A percentile compares a stretch with the other conserved stretches of the same genome.
Evolutionary conservation across 768 basidiomycete genomes (phyloP).

Genomic region (Mycena rebaudengoi): DNA sequence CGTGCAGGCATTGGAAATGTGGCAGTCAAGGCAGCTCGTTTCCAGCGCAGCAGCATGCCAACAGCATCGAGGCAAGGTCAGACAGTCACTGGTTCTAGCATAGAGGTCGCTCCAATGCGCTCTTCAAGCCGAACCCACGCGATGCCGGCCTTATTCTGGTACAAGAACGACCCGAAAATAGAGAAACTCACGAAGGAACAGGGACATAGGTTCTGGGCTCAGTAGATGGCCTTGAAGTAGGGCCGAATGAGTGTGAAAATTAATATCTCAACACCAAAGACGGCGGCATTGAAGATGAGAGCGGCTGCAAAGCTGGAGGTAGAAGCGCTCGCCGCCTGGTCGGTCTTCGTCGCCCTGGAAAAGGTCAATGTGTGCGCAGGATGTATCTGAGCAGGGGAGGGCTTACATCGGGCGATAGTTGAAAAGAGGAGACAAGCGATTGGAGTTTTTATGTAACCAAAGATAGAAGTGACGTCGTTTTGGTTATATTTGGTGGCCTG

Average conservation of each 20-base stretch:
- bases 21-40: too few relatives aligned
- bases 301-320: constrained; percentile 86
- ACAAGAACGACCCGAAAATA: background rate
- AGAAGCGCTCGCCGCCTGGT: constrained; percentile 64
- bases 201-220: constrained; percentile 83
- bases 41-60: too few relatives aligned
- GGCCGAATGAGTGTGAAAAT: constrained; percentile 86
- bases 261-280: constrained; percentile 75
- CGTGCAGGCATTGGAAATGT: too few relatives aligned
- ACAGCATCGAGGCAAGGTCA: too few relatives aligned
- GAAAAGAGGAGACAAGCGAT: background rate
- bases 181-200: constrained; percentile 46
- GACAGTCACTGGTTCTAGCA: too few relatives aligned
- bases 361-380: background rate
- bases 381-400: background rate
- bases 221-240: constrained; percentile 88
- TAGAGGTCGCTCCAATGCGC: too few relatives aligned
- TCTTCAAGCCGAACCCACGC: too few relatives aligned
- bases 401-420: background rate
- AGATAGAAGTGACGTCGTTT: too few relatives aligned
- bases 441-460: too few relatives aligned
- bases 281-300: constrained; percentile 80
- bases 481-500: too few relatives aligned
- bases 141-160: background rate
- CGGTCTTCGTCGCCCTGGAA: constrained; percentile 46